phyloP scores from a whole-genome alignment of 1,139 yeast genomes.

The Ogataea hybrid region DNA sequence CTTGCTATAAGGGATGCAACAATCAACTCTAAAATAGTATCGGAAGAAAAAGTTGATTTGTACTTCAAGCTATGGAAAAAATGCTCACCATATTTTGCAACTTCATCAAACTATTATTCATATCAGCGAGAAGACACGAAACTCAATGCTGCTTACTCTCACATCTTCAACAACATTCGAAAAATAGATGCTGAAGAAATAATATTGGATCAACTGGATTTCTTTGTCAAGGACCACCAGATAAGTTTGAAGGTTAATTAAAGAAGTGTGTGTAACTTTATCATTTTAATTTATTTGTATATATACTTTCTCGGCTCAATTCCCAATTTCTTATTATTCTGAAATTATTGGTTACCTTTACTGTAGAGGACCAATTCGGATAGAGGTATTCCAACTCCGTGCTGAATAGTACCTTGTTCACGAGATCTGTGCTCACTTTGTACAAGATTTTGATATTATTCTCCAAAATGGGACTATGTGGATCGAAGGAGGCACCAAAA shows the following conservation, averaged over 20 bases:
- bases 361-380: too few relatives aligned
- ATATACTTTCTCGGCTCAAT: too few relatives aligned
- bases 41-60: slow-evolving; percentile 43
- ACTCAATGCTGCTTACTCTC: slow-evolving; percentile 37
- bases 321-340: too few relatives aligned
- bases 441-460: too few relatives aligned
- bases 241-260: neutral
- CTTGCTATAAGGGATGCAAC: slow-evolving; percentile 82
- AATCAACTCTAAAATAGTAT: slow-evolving; percentile 39
- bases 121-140: slow-evolving; percentile 40
- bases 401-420: too few relatives aligned
- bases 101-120: slow-evolving; percentile 39
- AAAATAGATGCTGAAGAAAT: slow-evolving; percentile 35
- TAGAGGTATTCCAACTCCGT: too few relatives aligned
- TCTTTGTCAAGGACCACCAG: slow-evolving; percentile 16
- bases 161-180: slow-evolving; percentile 35
- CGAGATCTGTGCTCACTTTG: too few relatives aligned
- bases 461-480: neutral
- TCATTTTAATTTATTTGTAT: too few relatives aligned
- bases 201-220: slow-evolving; percentile 35
- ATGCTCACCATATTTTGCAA: slow-evolving; percentile 47
- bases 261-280: neutral
- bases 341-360: too few relatives aligned
- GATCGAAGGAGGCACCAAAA: neutral
- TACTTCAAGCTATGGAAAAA: slow-evolving; percentile 57